Conservation (phyloP, 1,139 yeast genomes). For the Sugiyamaella neomexicana region DNA sequence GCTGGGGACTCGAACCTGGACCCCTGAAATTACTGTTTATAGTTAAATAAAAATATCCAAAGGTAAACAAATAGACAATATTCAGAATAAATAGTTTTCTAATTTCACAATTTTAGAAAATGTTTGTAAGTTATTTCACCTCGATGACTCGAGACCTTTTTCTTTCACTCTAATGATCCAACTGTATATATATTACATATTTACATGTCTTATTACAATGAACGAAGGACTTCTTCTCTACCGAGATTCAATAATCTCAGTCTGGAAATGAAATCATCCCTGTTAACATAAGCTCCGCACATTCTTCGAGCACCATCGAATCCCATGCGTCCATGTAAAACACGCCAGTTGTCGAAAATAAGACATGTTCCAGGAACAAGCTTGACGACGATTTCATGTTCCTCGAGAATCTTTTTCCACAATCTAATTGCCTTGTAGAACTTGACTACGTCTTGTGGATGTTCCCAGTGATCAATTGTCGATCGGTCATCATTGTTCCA, state of each 20-base stretch:
- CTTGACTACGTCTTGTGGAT: conserved; percentile 55
- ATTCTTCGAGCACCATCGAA: conserved; percentile 70
- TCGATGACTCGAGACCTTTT: no score
- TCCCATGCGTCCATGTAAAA: conserved; percentile 68
- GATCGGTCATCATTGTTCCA: conserved; percentile 80
- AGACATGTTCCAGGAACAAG: conserved; percentile 68
- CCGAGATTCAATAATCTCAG: conserved; percentile 55
- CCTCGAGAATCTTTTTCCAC: conserved; percentile 59
- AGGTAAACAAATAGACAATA: neutral
- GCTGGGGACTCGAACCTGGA: neutral
- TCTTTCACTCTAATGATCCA: no score
- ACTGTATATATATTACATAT: neutral
- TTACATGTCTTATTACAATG: conserved; percentile 32
- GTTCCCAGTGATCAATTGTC: conserved; percentile 58
- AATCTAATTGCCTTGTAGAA: conserved; percentile 61
- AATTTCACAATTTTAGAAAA: no score
- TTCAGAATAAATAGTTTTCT: neutral
- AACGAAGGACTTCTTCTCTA: conserved; percentile 50
- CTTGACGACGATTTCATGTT: conserved; percentile 57
- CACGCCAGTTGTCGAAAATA: conserved; percentile 77
- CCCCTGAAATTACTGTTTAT: neutral
- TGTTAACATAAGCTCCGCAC: conserved; percentile 74
- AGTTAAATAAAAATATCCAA: neutral
- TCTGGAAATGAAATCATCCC: conserved; percentile 67
- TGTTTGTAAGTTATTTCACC: no score